These are phyloP conservation scores for Penicillium psychrofluorescens DNA, from an alignment of 495 filamentous ascomycete species.

Conservation along the genomic window DNA sequence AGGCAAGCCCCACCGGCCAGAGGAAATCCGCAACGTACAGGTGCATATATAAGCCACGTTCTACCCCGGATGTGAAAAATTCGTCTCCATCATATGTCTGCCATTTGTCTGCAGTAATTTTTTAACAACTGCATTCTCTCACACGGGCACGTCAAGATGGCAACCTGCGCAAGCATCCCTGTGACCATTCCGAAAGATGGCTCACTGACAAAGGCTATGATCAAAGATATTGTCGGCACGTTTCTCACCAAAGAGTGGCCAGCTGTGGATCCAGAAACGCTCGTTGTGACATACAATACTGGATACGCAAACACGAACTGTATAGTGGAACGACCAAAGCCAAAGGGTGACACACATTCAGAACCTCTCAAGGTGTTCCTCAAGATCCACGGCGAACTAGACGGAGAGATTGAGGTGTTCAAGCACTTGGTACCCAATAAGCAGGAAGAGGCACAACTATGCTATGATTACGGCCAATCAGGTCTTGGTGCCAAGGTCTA, in stretches of 20 bases:
- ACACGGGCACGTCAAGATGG: too few species aligned
- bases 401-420: slow-evolving; percentile 13
- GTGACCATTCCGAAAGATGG: slow-evolving; percentile 14
- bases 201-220: slow-evolving; percentile 10
- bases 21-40: too few species aligned
- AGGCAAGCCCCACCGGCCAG: too few species aligned
- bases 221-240: slow-evolving; percentile 14
- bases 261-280: slow-evolving; percentile 14
- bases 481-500: slow-evolving; percentile 20
- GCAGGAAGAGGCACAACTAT: slow-evolving; percentile 19
- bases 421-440: slow-evolving; percentile 18
- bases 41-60: too few species aligned
- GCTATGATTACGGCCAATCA: slow-evolving; percentile 19
- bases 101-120: too few species aligned
- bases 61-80: too few species aligned
- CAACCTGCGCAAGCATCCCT: not conserved
- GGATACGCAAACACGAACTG: slow-evolving; percentile 18
- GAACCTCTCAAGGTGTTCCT: slow-evolving; percentile 21
- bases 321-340: slow-evolving; percentile 15
- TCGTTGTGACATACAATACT: slow-evolving; percentile 12
- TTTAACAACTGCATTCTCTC: too few species aligned
- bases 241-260: slow-evolving; percentile 22
- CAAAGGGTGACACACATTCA: slow-evolving; percentile 1
- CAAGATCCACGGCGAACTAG: slow-evolving; percentile 14
- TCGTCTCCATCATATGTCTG: too few species aligned